phyloP scores from a whole-genome alignment of 1,139 yeast species.

The Meyerozyma athensensis region DNA sequence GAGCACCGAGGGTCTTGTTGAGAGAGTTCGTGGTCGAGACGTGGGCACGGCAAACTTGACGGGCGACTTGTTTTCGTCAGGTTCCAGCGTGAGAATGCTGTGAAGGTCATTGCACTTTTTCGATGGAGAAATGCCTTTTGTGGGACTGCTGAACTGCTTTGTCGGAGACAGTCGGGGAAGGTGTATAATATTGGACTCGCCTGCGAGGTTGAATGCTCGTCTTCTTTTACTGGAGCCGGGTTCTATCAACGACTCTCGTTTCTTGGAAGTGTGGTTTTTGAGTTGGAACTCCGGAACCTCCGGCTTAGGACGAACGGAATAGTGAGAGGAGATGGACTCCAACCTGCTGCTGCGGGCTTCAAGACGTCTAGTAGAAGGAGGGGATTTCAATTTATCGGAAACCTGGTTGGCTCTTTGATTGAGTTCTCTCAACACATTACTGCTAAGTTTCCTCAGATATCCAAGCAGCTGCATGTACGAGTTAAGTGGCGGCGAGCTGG shows the following conservation, averaged over 20 bases:
- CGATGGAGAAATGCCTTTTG: slow-evolving; percentile 12
- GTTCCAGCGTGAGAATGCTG: slow-evolving; percentile 6
- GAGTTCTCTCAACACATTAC: slow-evolving; percentile 38
- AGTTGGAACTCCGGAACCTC: not conserved
- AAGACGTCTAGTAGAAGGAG: slow-evolving; percentile 24
- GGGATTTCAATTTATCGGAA: slow-evolving; percentile 16
- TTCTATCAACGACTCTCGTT: not conserved
- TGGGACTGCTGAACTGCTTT: not conserved
- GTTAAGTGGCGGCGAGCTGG: slow-evolving; percentile 5
- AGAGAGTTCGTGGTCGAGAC: slow-evolving; percentile 5
- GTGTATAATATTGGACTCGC: slow-evolving; percentile 1
- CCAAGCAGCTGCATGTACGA: slow-evolving; percentile 16
- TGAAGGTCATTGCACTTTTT: slow-evolving; percentile 14
- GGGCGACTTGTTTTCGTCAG: not conserved
- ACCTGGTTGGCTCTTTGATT: slow-evolving; percentile 32
- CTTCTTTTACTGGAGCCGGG: not conserved
- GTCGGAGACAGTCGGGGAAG: slow-evolving; percentile 2
- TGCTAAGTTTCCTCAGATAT: slow-evolving; percentile 37
- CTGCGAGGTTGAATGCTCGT: not conserved
- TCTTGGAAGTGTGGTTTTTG: not conserved
- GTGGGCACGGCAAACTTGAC: slow-evolving; percentile 24
- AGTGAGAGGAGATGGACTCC: slow-evolving; percentile 41
- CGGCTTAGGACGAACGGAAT: slow-evolving; percentile 17
- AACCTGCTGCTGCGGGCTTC: slow-evolving; percentile 30
- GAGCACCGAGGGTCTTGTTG: slow-evolving; percentile 25